Conservation (phyloP, 2,329 filamentous ascomycete species). For the Monilinia laxa region DNA sequence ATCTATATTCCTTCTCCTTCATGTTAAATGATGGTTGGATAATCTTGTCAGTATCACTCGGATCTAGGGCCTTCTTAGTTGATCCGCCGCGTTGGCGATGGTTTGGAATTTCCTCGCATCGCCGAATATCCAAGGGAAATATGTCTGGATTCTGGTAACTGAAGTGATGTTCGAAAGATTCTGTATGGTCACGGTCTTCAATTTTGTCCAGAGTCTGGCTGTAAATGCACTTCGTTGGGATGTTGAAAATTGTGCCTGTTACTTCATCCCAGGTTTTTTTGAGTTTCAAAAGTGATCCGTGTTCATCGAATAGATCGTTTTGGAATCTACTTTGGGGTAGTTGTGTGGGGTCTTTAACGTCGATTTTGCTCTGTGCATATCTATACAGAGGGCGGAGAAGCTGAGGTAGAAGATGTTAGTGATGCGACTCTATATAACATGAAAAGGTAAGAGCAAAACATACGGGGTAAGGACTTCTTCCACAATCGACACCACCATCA, state of each 20-base stretch:
- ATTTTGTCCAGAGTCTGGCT: neutral
- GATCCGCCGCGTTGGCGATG: neutral
- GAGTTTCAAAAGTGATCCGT: slow-evolving; percentile 7
- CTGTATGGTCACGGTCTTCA: neutral
- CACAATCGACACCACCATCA: slow-evolving; percentile 38
- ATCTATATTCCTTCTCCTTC: slow-evolving; percentile 14
- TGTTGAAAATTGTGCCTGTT: slow-evolving; percentile 37
- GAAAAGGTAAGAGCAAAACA: neutral
- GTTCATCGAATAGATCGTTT: neutral
- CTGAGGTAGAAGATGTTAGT: neutral
- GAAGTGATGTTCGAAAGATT: neutral
- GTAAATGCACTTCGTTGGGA: slow-evolving; percentile 28
- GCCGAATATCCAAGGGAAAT: slow-evolving; percentile 38
- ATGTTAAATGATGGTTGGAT: slow-evolving; percentile 13
- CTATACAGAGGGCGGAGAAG: slow-evolving; percentile 29
- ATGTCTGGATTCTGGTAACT: slow-evolving; percentile 22
- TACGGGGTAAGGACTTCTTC: slow-evolving; percentile 36
- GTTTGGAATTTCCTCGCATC: slow-evolving; percentile 18
- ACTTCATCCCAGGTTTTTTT: slow-evolving; percentile 37
- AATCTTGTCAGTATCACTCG: neutral
- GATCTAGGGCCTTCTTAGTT: neutral
- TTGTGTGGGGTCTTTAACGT: neutral
- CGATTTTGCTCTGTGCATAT: slow-evolving; percentile 24
- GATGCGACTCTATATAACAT: neutral
- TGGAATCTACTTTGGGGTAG: no score